Evolutionary conservation across 139 green algal genomes (phyloP).

Genomic region (Chlorella sp.): DNA sequence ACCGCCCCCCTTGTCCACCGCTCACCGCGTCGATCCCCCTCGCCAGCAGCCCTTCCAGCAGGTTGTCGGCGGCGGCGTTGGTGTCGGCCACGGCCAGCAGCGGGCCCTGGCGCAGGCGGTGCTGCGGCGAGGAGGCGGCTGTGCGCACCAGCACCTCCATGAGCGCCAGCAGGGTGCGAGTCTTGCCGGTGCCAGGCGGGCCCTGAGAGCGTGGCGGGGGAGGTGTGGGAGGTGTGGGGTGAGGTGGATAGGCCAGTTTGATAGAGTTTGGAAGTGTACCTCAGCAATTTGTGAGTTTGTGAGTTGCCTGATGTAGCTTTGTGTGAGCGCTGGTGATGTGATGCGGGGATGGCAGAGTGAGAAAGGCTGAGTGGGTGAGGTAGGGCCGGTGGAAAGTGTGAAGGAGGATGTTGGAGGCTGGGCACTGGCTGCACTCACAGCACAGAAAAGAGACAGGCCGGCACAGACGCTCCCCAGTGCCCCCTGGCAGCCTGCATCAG

Average conservation of each 20-base stretch:
- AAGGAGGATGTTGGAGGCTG: background rate
- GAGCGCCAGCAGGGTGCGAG: constrained; percentile 78
- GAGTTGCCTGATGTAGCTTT: no score
- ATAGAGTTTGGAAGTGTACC: no score
- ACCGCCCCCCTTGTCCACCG: background rate
- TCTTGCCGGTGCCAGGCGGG: constrained; percentile 89
- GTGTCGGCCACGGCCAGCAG: constrained; percentile 81
- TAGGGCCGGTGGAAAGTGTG: background rate
- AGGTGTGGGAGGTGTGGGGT: background rate
- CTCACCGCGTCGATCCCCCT: constrained; percentile 60
- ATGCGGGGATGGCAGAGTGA: no score
- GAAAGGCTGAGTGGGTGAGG: background rate
- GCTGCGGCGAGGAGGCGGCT: background rate
- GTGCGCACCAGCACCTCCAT: constrained; percentile 61
- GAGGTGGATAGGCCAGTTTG: no score
- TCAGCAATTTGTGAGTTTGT: no score
- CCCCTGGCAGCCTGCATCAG: background rate
- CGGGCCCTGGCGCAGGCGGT: background rate
- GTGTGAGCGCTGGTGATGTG: no score
- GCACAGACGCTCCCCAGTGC: no score
- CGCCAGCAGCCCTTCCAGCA: constrained; percentile 80
- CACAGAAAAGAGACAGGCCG: background rate
- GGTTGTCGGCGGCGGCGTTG: constrained; percentile 92
- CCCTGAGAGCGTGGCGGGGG: constrained; percentile 72
- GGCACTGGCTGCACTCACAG: background rate